Percentiles rank a stretch among this genome's conserved stretches.
phyloP scores from a whole-genome alignment of 345 rosid genomes.

The Eucalyptus coolabah region DNA sequence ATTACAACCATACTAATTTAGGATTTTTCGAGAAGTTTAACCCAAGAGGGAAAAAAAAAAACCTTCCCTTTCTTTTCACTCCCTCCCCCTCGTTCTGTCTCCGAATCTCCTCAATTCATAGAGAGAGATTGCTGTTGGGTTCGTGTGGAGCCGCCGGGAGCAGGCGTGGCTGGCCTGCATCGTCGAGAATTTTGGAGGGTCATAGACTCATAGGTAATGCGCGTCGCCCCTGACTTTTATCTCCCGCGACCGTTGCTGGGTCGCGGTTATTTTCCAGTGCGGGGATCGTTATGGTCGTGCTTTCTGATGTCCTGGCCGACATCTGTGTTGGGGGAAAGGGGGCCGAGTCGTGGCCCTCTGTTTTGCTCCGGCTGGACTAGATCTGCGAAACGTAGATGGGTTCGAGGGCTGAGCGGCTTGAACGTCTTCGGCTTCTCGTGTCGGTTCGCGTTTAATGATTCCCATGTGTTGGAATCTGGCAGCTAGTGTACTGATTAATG shows the following conservation, averaged over 20 bases:
- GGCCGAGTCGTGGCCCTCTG: background rate
- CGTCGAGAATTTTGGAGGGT: background rate
- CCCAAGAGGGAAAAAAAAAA: no score
- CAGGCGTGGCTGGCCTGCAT: background rate
- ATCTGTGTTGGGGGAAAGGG: background rate
- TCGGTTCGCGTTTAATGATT: background rate
- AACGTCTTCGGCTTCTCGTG: background rate
- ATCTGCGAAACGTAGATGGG: background rate
- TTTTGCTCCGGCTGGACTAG: background rate
- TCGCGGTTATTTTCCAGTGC: background rate
- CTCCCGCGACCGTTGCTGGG: background rate
- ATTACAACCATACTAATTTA: accelerated
- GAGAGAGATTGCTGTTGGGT: background rate
- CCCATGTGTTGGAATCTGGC: background rate
- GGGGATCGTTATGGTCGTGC: background rate
- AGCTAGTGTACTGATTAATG: background rate
- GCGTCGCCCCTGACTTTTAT: background rate
- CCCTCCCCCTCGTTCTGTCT: background rate
- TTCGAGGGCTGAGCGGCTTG: background rate
- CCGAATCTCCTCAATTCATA: background rate
- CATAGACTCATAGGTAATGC: background rate
- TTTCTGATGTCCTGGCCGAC: background rate
- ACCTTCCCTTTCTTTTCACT: background rate
- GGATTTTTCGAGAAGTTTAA: no score
- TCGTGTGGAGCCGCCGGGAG: background rate